A percentile compares a stretch with the other conserved stretches of the same genome.
phyloP scores from a whole-genome alignment of 2,329 filamentous ascomycete genomes.

The Ophiocordyceps polyrhachis-furcata region DNA sequence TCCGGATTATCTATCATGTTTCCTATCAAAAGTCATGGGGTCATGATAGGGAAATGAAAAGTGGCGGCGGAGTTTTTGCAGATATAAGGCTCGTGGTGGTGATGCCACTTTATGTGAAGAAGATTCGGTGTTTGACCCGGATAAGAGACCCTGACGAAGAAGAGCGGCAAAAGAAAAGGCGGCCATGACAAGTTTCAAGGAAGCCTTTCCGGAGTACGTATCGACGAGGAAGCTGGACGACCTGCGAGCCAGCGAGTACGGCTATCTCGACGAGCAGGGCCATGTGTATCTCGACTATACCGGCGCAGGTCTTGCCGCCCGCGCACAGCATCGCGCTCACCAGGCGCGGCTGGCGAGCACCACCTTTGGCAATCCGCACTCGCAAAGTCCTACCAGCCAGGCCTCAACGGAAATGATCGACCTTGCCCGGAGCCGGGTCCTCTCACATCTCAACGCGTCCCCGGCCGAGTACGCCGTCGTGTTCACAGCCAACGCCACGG shows the following conservation, averaged over 20 bases:
- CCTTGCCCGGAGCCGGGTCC: constrained; percentile 11
- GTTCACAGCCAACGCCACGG: constrained; percentile 21
- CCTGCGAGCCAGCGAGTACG: constrained; percentile 11
- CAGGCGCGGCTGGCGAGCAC: constrained; percentile 10
- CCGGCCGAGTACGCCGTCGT: constrained; percentile 19
- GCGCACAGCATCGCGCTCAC: constrained; percentile 14
- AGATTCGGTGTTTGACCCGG: too few relatives aligned
- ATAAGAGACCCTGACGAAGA: too few relatives aligned
- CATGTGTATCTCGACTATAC: constrained; percentile 24
- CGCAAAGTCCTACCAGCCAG: constrained; percentile 17
- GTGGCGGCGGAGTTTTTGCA: background rate
- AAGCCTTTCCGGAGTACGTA: constrained; percentile 15
- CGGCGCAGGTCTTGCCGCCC: constrained; percentile 17
- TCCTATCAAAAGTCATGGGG: background rate
- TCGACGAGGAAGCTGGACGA: constrained; percentile 12
- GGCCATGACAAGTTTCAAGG: constrained; percentile 2
- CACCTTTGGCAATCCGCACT: constrained; percentile 22
- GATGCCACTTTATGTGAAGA: too few relatives aligned
- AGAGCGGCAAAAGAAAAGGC: too few relatives aligned
- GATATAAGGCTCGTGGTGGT: background rate
- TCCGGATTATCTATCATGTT: background rate
- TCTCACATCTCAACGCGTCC: constrained; percentile 15
- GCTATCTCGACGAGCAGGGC: constrained; percentile 16
- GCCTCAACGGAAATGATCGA: constrained; percentile 16
- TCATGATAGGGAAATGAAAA: background rate